Base-by-base conservation (phyloP, 1,284 basidiomycete species). In the Cutaneotrichosporon cyanovorans region DNA sequence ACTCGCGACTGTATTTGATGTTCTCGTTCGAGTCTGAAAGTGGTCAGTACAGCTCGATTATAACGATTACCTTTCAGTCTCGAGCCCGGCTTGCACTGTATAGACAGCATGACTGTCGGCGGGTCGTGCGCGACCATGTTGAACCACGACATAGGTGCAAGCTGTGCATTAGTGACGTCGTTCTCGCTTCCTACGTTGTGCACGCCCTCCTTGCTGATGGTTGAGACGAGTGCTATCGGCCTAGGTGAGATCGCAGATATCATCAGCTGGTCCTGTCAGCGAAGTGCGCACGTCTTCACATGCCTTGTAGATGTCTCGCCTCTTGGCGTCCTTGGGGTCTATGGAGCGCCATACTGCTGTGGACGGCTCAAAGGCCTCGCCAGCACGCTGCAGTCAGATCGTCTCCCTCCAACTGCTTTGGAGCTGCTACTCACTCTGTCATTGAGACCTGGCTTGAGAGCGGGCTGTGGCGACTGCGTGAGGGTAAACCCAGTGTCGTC, bases 191-290 rank as follows among this genome's bases (percentile, higher is more conserved):
- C 31, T 82, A 87, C 76, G 66, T 86, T 87, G 37, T 76, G 73
- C 1, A 74, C 66, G 2, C 83, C 83, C 38, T 77, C 67, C 2
- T 62, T 56, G 14, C 78, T 77, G 16, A 83, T 50, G 12, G 81
- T 79, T 5, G 84, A 85, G 14, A 86, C 78, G 52, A 87, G 80
- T 0, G 81, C 84, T 48, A 86, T 79, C 2, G 85, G 85, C 34
- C 85, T 76, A 12, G 84, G 85, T 0, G 68, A 30, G 32, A 34
- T 34, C 9, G 32, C 32, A n/a, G 32, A 34, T 6, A 34, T 16
- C 32, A 34, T 34, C 9, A 34, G 32, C 32, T 34, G 32, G 11
- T 15, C n/a, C n/a, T n/a, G 32, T 34, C 8, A 34, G 32, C 25
- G 7, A 28, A 28, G 25, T 7, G 7, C 12, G 12, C 25, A 7